Conservation (phyloP, 164 flowering plant genomes). For the Saururus chinensis region DNA sequence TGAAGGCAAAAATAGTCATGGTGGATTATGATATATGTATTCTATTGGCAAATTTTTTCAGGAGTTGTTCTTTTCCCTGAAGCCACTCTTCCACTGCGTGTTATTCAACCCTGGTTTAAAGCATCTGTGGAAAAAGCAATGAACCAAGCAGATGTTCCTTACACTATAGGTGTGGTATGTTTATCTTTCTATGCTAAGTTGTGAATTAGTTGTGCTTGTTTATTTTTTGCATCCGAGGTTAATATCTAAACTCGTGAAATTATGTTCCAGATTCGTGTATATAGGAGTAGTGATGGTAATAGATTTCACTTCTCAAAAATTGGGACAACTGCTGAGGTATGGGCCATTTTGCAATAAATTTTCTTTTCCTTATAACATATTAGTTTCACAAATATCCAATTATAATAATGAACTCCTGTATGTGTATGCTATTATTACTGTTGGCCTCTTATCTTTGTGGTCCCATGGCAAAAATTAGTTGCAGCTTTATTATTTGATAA, state of each 20-base stretch:
- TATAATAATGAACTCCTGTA: too few species aligned
- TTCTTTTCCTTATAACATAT: too few species aligned
- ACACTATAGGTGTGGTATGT: slow-evolving; percentile 88
- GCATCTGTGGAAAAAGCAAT: slow-evolving; percentile 67
- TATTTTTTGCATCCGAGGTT: not conserved
- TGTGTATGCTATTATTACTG: too few species aligned
- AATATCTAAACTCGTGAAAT: not conserved
- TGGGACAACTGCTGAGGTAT: slow-evolving; percentile 97
- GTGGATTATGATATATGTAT: too few species aligned
- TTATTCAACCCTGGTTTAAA: slow-evolving; percentile 48
- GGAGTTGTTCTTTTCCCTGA: slow-evolving; percentile 91
- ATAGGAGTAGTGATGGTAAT: slow-evolving; percentile 25
- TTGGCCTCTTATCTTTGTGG: too few species aligned
- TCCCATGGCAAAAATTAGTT: too few species aligned
- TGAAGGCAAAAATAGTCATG: too few species aligned
- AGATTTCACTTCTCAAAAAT: slow-evolving; percentile 32
- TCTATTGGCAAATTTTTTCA: slow-evolving; percentile 18
- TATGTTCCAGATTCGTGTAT: slow-evolving; percentile 47
- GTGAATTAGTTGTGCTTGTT: slow-evolving; percentile 1
- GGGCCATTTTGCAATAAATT: not conserved
- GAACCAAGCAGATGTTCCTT: slow-evolving; percentile 52
- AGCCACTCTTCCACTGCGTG: slow-evolving; percentile 83
- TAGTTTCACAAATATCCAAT: too few species aligned
- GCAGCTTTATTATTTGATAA: too few species aligned
- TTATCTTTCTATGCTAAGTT: slow-evolving; percentile 4